Conservation (phyloP, 495 filamentous ascomycete genomes). For the Aspergillus sclerotiicarbonarius region DNA sequence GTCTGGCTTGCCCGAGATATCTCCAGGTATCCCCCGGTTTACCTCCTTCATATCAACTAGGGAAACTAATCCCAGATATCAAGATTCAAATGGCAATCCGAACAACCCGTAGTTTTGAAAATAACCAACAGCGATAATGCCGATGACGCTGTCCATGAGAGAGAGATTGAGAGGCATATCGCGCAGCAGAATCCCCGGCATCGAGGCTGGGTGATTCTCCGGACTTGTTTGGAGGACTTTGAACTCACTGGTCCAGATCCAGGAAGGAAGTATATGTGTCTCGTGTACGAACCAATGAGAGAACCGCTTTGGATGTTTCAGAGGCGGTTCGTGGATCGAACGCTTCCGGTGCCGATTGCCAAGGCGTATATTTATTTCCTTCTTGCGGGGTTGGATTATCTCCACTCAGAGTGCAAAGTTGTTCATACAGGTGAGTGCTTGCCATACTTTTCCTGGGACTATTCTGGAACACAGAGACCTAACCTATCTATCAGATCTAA, state of each 20-base stretch:
- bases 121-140: conserved; percentile 22
- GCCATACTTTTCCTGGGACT: background rate
- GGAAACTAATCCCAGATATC: background rate
- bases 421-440: conserved; percentile 23
- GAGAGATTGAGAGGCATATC: conserved; percentile 27
- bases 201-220: conserved; percentile 19
- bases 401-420: conserved; percentile 36
- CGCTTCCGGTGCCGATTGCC: conserved; percentile 19
- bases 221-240: conserved; percentile 21
- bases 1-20: conserved; percentile 34
- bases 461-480: background rate
- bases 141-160: conserved; percentile 24
- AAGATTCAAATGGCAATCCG: conserved; percentile 21
- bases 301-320: conserved; percentile 28
- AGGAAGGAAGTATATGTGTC: conserved; percentile 31
- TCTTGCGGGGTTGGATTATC: conserved; percentile 37
- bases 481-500: conserved; percentile 28
- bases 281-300: conserved; percentile 37
- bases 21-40: conserved; percentile 13
- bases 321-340: conserved; percentile 20
- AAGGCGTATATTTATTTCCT: conserved; percentile 33
- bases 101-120: conserved; percentile 28
- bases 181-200: conserved; percentile 19
- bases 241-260: conserved; percentile 23
- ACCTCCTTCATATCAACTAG: background rate